phyloP scores from a whole-genome alignment of 805 yeast species.

The Gaillardinia entomophila region DNA sequence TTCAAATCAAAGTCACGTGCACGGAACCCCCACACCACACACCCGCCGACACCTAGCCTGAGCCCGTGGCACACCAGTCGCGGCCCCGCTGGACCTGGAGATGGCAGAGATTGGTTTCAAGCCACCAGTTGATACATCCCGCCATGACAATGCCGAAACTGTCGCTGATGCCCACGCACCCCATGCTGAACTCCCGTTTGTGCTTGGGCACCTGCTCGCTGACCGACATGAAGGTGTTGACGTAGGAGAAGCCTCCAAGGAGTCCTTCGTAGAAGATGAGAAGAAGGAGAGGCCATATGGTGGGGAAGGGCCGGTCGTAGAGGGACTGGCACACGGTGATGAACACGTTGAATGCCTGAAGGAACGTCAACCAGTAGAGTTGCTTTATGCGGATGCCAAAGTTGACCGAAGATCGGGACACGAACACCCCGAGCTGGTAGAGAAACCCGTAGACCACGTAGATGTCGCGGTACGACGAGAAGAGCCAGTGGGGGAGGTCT shows the following conservation, averaged over 20 bases:
- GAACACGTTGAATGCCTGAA: constrained; percentile 63
- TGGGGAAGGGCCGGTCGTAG: constrained; percentile 47
- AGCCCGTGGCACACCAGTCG: constrained; percentile 63
- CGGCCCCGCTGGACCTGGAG: constrained; percentile 69
- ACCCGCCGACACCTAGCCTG: too few relatives aligned
- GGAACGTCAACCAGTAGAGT: constrained; percentile 55
- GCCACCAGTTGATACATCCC: constrained; percentile 65
- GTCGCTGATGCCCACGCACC: constrained; percentile 79
- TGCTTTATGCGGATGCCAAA: constrained; percentile 51
- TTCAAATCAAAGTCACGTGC: too few relatives aligned
- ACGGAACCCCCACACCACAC: too few relatives aligned
- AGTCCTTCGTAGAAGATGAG: constrained; percentile 83
- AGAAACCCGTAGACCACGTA: constrained; percentile 88
- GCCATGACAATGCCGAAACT: constrained; percentile 81
- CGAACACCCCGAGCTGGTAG: constrained; percentile 88
- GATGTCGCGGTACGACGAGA: constrained; percentile 68
- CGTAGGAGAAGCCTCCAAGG: constrained; percentile 86
- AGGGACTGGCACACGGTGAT: constrained; percentile 62
- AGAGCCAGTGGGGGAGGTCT: constrained; percentile 53
- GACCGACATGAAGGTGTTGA: constrained; percentile 78
- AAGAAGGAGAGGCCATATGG: constrained; percentile 55
- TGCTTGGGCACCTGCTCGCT: constrained; percentile 48
- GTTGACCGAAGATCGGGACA: constrained; percentile 79
- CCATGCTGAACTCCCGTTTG: constrained; percentile 57
- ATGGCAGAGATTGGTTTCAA: constrained; percentile 68